These are phyloP conservation scores for Globisporangium takayamanum DNA, from an alignment of 352 stramenopile genomes.

Conservation along the genomic window DNA sequence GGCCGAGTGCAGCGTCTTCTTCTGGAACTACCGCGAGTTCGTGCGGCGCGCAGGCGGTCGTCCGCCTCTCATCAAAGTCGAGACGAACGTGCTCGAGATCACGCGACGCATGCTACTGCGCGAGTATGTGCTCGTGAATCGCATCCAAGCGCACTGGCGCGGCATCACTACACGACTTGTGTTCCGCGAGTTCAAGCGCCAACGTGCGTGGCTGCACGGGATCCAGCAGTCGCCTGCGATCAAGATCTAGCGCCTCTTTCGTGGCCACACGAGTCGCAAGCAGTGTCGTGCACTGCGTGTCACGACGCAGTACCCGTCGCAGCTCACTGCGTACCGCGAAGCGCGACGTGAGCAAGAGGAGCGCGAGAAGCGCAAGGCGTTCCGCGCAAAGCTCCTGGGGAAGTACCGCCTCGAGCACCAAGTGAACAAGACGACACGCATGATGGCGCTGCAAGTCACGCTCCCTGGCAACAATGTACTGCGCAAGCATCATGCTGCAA, in stretches of 20 bases:
- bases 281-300: constrained; percentile 30
- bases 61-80: constrained; percentile 60
- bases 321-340: constrained; percentile 30
- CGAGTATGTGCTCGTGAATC: constrained; percentile 58
- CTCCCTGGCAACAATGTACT: background rate
- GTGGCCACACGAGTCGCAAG: constrained; percentile 32
- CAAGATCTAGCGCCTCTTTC: constrained; percentile 64
- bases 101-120: constrained; percentile 49
- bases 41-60: constrained; percentile 50
- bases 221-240: constrained; percentile 61
- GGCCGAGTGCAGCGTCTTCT: constrained; percentile 51
- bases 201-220: constrained; percentile 51
- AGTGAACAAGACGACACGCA: constrained; percentile 36
- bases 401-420: constrained; percentile 58
- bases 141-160: constrained; percentile 62
- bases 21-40: constrained; percentile 77
- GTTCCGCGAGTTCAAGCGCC: constrained; percentile 57
- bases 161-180: constrained; percentile 54
- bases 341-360: constrained; percentile 20
- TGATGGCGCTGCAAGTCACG: constrained; percentile 28
- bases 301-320: constrained; percentile 35
- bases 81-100: constrained; percentile 72
- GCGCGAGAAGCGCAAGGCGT: constrained; percentile 21
- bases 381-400: constrained; percentile 40
- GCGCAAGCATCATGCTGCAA: background rate